Conservation (phyloP, 139 green algal species). For the Yamagishiella unicocca region DNA sequence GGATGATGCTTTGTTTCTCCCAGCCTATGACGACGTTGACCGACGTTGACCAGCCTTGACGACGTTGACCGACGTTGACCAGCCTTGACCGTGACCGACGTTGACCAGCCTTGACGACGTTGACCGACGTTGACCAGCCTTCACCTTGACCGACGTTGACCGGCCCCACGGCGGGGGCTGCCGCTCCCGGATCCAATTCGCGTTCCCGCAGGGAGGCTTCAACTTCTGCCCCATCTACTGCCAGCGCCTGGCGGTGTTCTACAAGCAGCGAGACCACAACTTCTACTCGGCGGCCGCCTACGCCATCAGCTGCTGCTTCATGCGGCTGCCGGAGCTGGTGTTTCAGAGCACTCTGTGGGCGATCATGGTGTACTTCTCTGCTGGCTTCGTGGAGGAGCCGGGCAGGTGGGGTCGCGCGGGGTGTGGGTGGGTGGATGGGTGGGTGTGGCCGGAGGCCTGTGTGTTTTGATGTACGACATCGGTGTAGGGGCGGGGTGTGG, state of each 20-base stretch:
- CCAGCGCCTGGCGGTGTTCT: constrained; percentile 74
- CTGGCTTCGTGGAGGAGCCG: constrained; percentile 53
- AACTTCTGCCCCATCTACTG: background rate
- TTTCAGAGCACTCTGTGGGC: constrained; percentile 69
- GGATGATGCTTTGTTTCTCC: no score
- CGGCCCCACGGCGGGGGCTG: no score
- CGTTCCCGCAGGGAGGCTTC: constrained; percentile 4
- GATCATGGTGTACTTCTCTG: constrained; percentile 77
- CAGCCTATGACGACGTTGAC: no score
- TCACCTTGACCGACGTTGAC: no score
- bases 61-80: no score
- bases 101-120: no score
- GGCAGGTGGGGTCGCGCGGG: background rate
- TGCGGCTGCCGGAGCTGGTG: constrained; percentile 71
- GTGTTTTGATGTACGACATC: background rate
- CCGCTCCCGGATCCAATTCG: no score
- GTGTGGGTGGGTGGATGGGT: background rate
- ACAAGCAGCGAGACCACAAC: constrained; percentile 82
- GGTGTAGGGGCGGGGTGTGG: background rate
- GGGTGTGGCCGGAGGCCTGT: background rate
- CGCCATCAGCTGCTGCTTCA: constrained; percentile 26
- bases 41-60: no score
- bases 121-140: no score
- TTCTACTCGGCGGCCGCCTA: constrained; percentile 75
- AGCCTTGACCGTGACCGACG: no score